Evolutionary conservation across 805 yeast genomes (phyloP).

Genomic region (Candida ponderosae): DNA sequence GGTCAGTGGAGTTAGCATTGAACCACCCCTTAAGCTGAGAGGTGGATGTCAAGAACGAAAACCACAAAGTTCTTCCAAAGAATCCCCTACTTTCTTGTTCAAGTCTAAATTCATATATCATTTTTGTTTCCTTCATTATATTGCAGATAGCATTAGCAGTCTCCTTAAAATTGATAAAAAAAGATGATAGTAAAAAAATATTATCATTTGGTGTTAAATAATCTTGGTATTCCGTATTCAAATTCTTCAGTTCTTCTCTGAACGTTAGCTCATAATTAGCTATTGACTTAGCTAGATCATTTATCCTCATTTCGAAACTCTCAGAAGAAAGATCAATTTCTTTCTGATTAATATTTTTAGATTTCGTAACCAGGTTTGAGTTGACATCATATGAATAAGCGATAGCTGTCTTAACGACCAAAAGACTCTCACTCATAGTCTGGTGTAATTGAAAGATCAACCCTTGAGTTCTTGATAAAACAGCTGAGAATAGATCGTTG

Average conservation of each 20-base stretch:
- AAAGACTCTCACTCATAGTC: constrained; percentile 25
- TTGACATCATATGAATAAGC: constrained; percentile 34
- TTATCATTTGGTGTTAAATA: constrained; percentile 39
- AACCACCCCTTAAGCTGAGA: constrained; percentile 30
- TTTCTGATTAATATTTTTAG: constrained; percentile 7
- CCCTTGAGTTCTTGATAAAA: constrained; percentile 21
- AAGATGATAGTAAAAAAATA: constrained; percentile 40
- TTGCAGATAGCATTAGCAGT: constrained; percentile 23
- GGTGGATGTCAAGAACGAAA: constrained; percentile 28
- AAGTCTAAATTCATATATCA: constrained; percentile 22
- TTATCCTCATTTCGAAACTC: constrained; percentile 19
- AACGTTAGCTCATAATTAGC: constrained; percentile 25
- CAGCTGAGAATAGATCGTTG: constrained; percentile 20
- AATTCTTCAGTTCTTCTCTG: constrained; percentile 24
- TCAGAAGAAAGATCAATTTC: constrained; percentile 13
- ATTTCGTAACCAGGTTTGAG: not conserved
- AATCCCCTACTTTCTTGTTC: constrained; percentile 26
- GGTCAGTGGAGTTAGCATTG: constrained; percentile 13
- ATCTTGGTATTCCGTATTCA: constrained; percentile 19
- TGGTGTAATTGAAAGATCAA: constrained; percentile 28
- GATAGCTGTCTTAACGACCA: constrained; percentile 23
- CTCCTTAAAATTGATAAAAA: constrained; percentile 38
- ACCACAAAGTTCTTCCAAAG: constrained; percentile 35
- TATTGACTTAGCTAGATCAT: constrained; percentile 22
- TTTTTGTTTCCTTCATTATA: constrained; percentile 23